Evolutionary conservation across 352 stramenopile genomes (phyloP).

Genomic region (Pythium aquatile): DNA sequence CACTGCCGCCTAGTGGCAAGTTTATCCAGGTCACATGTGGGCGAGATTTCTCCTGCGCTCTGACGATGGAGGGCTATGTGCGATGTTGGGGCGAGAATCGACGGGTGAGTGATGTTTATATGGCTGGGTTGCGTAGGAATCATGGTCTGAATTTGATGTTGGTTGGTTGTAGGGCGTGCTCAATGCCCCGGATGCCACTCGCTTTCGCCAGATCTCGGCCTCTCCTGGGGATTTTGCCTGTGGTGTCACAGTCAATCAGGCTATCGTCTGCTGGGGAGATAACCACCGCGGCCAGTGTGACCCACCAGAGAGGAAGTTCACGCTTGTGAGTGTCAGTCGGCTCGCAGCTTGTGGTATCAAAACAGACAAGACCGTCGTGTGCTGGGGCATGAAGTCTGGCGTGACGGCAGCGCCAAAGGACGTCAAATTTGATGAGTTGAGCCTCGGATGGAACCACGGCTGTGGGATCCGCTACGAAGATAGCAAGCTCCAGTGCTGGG

Average conservation of each 20-base stretch:
- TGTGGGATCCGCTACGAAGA: constrained; percentile 71
- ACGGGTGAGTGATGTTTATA: constrained; percentile 33
- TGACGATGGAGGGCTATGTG: constrained; percentile 45
- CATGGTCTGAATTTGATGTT: not conserved
- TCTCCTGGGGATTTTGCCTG: constrained; percentile 64
- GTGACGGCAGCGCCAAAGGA: constrained; percentile 49
- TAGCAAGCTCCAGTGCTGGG: constrained; percentile 63
- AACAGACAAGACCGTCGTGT: constrained; percentile 55
- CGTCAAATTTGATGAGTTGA: constrained; percentile 67
- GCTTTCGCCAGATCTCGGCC: constrained; percentile 65
- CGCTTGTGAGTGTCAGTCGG: constrained; percentile 65
- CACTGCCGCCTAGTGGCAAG: constrained; percentile 39
- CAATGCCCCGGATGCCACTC: constrained; percentile 33
- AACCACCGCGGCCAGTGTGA: constrained; percentile 61
- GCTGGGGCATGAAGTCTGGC: constrained; percentile 70
- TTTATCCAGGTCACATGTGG: constrained; percentile 82
- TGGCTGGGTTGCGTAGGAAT: not conserved
- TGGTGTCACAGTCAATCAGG: constrained; percentile 53
- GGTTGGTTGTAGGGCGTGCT: constrained; percentile 42
- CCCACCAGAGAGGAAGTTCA: constrained; percentile 49
- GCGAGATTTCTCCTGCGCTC: constrained; percentile 61
- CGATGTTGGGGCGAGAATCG: constrained; percentile 73
- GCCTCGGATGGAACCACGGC: constrained; percentile 71
- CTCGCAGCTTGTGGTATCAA: constrained; percentile 64
- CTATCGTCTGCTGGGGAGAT: constrained; percentile 70